phyloP scores from a whole-genome alignment of 306 rosid species.

The Lathyrus sativus region DNA sequence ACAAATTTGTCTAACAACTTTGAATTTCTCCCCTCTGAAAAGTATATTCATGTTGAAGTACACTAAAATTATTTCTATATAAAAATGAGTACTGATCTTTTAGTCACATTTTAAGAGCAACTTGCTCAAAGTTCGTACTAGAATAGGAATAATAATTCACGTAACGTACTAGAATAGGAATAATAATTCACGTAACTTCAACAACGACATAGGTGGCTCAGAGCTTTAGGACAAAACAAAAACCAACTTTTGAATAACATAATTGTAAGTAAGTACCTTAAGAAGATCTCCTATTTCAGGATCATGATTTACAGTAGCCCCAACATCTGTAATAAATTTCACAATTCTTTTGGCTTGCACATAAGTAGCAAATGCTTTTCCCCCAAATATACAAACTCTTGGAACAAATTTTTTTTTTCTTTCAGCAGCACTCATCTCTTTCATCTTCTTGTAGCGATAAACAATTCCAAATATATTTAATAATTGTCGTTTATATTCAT shows the following conservation, averaged over 20 bases:
- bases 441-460: slow-evolving; percentile 96
- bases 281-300: slow-evolving; percentile 93
- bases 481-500: slow-evolving; percentile 92
- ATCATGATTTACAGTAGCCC: slow-evolving; percentile 78
- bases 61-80: slow-evolving; percentile 1
- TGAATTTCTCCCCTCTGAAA: slow-evolving; percentile 2
- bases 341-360: slow-evolving; percentile 98
- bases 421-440: slow-evolving; percentile 80
- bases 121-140: slow-evolving; percentile 30
- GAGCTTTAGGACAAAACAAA: slow-evolving; percentile 15
- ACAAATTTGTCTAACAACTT: slow-evolving; percentile 8
- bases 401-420: slow-evolving; percentile 78
- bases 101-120: slow-evolving; percentile 18
- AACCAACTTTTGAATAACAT: slow-evolving; percentile 25
- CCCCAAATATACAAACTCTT: slow-evolving; percentile 96
- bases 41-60: slow-evolving; percentile 10
- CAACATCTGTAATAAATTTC: slow-evolving; percentile 95
- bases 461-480: slow-evolving; percentile 90
- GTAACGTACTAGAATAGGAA: slow-evolving; percentile 2
- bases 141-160: slow-evolving; percentile 5
- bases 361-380: slow-evolving; percentile 93
- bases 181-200: slow-evolving; percentile 1
- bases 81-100: slow-evolving; percentile 3
- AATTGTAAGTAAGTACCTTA: slow-evolving; percentile 65
- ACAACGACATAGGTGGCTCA: slow-evolving; percentile 14